Conservation (phyloP, 371 early-diverging fungal species). For the Zopfochytrium polystomum region DNA sequence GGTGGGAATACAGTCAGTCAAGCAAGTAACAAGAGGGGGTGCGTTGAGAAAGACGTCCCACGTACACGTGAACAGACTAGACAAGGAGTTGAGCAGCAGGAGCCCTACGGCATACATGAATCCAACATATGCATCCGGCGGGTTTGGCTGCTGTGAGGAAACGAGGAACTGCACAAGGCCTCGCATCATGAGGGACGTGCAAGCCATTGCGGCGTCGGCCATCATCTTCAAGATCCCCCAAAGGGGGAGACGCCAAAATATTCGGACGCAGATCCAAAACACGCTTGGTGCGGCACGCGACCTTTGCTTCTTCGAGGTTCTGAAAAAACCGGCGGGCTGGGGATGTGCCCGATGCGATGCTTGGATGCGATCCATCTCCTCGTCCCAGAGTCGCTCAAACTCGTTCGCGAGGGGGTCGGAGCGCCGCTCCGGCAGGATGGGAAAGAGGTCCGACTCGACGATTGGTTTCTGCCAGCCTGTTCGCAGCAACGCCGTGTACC, state of each 20-base stretch:
- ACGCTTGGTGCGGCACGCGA: conserved; percentile 3
- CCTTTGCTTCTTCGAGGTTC: background rate
- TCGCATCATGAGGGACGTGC: conserved; percentile 17
- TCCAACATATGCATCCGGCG: conserved; percentile 45
- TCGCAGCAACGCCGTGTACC: conserved; percentile 12
- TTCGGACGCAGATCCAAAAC: background rate
- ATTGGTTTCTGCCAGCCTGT: conserved; percentile 24
- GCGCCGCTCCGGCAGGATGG: conserved; percentile 9
- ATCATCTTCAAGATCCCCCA: conserved; percentile 15
- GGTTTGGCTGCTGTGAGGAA: conserved; percentile 51
- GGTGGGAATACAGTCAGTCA: background rate
- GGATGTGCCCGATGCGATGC: too few species aligned
- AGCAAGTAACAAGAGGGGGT: background rate
- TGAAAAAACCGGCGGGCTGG: background rate
- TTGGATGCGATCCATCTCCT: background rate
- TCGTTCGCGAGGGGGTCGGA: conserved; percentile 9
- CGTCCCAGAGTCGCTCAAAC: conserved; percentile 16
- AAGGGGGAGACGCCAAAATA: conserved; percentile 6
- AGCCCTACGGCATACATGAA: conserved; percentile 23
- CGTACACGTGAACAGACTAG: conserved; percentile 14
- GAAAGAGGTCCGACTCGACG: conserved; percentile 16
- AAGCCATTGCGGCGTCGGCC: conserved; percentile 6
- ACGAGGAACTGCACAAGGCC: conserved; percentile 14
- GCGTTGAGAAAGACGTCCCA: background rate
- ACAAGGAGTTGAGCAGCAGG: conserved; percentile 4